phyloP scores from a whole-genome alignment of 2,329 filamentous ascomycete species.

The Mariannaea elegans region DNA sequence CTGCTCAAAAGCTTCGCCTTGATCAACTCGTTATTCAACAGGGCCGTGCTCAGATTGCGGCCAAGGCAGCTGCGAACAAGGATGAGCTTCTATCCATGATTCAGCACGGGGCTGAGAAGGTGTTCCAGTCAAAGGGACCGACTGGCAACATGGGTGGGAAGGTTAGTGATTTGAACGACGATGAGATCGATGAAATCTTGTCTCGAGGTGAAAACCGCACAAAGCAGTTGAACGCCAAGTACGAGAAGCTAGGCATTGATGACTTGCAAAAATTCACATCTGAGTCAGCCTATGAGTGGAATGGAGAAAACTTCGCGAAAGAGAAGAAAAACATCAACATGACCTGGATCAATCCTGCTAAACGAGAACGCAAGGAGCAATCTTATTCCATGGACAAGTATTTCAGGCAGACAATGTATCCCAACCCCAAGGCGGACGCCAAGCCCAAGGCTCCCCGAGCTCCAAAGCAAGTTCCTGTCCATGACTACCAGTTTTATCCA shows the following conservation, averaged over 20 bases:
- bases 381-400: slow-evolving; percentile 99
- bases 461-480: slow-evolving; percentile 89
- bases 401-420: slow-evolving; percentile 88
- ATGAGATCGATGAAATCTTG: slow-evolving; percentile 90
- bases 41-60: slow-evolving; percentile 88
- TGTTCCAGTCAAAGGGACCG: slow-evolving; percentile 80
- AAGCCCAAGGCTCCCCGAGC: slow-evolving; percentile 97
- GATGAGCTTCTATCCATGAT: slow-evolving; percentile 98
- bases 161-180: slow-evolving; percentile 75
- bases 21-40: slow-evolving; percentile 99
- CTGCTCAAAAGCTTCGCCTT: slow-evolving; percentile 93
- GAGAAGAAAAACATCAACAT: slow-evolving; percentile 92
- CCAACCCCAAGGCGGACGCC: slow-evolving; percentile 81
- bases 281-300: slow-evolving; percentile 98
- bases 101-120: slow-evolving; percentile 95
- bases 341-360: slow-evolving; percentile 97
- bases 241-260: slow-evolving; percentile 96
- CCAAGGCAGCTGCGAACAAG: slow-evolving; percentile 92
- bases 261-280: slow-evolving; percentile 98
- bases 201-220: slow-evolving; percentile 88
- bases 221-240: slow-evolving; percentile 88
- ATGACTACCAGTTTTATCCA: slow-evolving; percentile 98
- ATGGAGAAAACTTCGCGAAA: slow-evolving; percentile 93
- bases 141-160: slow-evolving; percentile 68
- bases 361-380: slow-evolving; percentile 97